Percentiles rank a stretch among this genome's conserved stretches.
Conservation (phyloP, 257 asterid genomes). For the Solanum sejunctum region DNA sequence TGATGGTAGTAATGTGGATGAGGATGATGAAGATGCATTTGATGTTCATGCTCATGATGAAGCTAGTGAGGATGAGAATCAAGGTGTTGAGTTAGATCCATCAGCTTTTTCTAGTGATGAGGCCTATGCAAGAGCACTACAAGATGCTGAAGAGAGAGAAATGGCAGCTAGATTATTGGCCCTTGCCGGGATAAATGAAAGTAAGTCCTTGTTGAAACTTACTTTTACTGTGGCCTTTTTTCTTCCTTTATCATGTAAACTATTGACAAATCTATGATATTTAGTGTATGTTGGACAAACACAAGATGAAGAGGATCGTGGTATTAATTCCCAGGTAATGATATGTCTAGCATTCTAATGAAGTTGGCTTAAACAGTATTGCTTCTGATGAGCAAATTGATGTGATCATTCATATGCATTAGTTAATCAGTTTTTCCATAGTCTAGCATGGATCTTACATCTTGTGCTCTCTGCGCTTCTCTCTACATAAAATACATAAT, state of each 20-base stretch:
- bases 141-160: constrained; percentile 83
- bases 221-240: neutral
- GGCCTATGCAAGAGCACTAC: constrained; percentile 94
- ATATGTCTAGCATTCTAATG: neutral
- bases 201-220: constrained; percentile 17
- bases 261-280: constrained; percentile 11
- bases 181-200: constrained; percentile 62
- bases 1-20: constrained; percentile 46
- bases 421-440: neutral
- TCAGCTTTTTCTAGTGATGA: constrained; percentile 83
- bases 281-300: constrained; percentile 12
- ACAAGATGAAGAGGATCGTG: constrained; percentile 38
- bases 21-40: constrained; percentile 48
- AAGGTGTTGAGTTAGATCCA: constrained; percentile 60
- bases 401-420: neutral
- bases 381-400: neutral
- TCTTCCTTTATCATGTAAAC: constrained; percentile 11
- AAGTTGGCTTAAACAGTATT: neutral
- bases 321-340: constrained; percentile 55
- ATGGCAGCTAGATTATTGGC: constrained; percentile 88
- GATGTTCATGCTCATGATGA: constrained; percentile 49
- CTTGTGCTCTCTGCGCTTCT: neutral
- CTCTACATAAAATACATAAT: neutral
- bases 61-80: constrained; percentile 40
- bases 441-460: neutral